Base-by-base conservation (phyloP, 345 rosid species). In the Acer yangbiense region DNA sequence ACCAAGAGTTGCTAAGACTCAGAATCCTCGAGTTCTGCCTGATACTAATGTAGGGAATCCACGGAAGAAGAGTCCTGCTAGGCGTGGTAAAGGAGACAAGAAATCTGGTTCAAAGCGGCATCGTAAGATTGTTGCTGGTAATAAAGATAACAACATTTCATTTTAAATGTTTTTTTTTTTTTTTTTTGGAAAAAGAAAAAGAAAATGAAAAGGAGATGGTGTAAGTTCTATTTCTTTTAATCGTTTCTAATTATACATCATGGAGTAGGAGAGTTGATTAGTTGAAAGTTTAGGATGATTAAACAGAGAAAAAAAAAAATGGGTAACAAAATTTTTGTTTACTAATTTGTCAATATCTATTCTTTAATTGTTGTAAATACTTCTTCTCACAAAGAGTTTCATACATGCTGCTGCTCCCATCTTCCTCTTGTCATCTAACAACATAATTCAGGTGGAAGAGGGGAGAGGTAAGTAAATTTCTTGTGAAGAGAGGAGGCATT, bases 121-220 rank as follows among this genome's bases (percentile, higher is more conserved):
- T 83, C 92, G 90, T 61, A 94, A 89, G 84, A 81, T 83, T 72
- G 80, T 81, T 68, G 77, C 83, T 43, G 90, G 97, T 72, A 84
- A 70, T 43, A 83, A 81, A 68, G 83, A 77, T 57, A 77, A 69
- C 82, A 77, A 69, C 82, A 82, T 29, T 78, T 80, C n/a, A 71
- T 20, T 54, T 66, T 75, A 54, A 75, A 35, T 65, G 50, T 65
- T 16, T 35, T 23, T 23, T 23, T n/a, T n/a, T n/a, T n/a, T 44
- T 25, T 18, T 9, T 62, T 41, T 10, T 1, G 3, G 41, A 43
- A 44, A 73, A 73, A 16, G 3, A 23, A 35, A 18, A 57, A n/a
- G 17, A 71, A 55, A 2, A 52, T 16, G 23, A 71, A 50, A 17
- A 50, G 21, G 29, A 29, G 39, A 25, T 11, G 23, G 65, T 62